Conservation (phyloP, 805 yeast genomes). For the Yarrowia yakushimensis region DNA sequence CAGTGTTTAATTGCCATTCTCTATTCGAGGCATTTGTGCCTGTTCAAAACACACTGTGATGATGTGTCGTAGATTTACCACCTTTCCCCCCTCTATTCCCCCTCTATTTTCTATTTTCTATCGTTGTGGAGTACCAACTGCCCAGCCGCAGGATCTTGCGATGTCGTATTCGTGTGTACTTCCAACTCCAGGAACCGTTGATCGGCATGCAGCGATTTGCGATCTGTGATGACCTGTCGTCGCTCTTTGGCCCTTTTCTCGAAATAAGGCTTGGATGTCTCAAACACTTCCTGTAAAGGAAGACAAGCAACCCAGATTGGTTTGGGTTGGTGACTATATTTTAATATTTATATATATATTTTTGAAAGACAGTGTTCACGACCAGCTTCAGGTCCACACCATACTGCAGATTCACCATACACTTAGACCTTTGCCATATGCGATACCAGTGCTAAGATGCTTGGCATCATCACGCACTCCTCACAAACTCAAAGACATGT, state of each 20-base stretch:
- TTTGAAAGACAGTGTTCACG: too few relatives aligned
- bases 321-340: neutral
- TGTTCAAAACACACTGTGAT: neutral
- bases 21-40: neutral
- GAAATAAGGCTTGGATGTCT: neutral
- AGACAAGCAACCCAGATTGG: neutral
- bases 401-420: too few relatives aligned
- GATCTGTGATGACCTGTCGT: neutral
- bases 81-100: too few relatives aligned
- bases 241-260: neutral
- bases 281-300: neutral
- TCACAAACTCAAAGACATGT: neutral
- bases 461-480: neutral
- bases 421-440: neutral
- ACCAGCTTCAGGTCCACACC: too few relatives aligned
- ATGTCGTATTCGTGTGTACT: neutral
- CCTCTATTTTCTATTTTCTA: too few relatives aligned
- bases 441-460: neutral
- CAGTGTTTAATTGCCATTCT: neutral
- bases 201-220: conserved; percentile 9
- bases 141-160: too few relatives aligned
- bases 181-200: neutral
- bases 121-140: too few relatives aligned
- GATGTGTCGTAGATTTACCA: too few relatives aligned
- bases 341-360: too few relatives aligned